Evolutionary conservation across 1,284 basidiomycete species (phyloP).

Genomic region (Leccinum cinnamomeum): DNA sequence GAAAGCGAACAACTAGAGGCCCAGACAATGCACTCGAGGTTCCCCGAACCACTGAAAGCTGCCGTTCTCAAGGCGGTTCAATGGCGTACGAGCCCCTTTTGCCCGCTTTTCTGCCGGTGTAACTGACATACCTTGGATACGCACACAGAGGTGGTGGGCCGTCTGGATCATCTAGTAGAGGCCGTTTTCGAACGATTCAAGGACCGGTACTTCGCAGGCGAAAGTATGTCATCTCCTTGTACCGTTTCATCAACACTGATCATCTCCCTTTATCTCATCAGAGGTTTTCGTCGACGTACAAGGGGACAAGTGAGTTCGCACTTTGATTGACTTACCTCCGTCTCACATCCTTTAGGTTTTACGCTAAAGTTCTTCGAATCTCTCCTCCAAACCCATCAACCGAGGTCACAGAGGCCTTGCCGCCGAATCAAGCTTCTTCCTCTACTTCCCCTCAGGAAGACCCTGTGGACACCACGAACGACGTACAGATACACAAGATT

Average conservation of each 20-base stretch:
- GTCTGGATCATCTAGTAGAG: conserved; percentile 93
- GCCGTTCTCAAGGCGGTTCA: conserved; percentile 91
- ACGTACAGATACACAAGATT: conserved; percentile 60
- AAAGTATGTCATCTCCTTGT: conserved; percentile 60
- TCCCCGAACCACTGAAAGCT: conserved; percentile 90
- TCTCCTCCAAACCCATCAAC: conserved; percentile 64
- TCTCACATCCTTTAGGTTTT: conserved; percentile 56
- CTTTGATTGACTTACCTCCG: conserved; percentile 22
- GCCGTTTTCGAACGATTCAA: conserved; percentile 94
- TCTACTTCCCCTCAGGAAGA: conserved; percentile 35
- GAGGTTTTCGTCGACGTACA: conserved; percentile 82
- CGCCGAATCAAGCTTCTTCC: conserved; percentile 32
- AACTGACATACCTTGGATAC: conserved; percentile 16
- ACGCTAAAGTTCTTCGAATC: conserved; percentile 73
- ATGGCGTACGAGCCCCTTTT: conserved; percentile 76
- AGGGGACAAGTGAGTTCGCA: conserved; percentile 68
- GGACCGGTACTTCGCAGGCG: conserved; percentile 89
- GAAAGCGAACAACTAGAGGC: conserved; percentile 91
- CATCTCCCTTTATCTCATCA: conserved; percentile 37
- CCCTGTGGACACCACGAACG: conserved; percentile 37
- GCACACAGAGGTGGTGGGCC: conserved; percentile 85
- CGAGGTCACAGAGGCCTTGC: conserved; percentile 43
- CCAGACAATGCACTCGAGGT: conserved; percentile 83
- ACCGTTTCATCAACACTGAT: conserved; percentile 22
- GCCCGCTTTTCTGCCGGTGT: conserved; percentile 17